Evolutionary conservation across 441 rosid genomes (phyloP).

Genomic region (Melastoma candidum): DNA sequence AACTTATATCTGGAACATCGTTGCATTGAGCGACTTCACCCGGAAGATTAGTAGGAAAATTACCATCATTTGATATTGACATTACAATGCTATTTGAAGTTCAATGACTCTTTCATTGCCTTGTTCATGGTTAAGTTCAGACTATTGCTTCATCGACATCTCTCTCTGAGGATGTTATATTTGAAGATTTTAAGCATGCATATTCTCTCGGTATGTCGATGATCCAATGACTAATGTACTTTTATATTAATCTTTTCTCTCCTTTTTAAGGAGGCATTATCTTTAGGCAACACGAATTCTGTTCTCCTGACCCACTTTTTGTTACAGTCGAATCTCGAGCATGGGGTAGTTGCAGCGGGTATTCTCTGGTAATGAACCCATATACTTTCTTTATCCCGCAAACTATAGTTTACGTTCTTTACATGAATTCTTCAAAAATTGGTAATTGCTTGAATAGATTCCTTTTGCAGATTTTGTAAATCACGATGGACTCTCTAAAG

Average conservation of each 20-base stretch:
- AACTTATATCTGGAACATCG: background rate
- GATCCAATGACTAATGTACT: background rate
- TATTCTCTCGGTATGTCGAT: constrained; percentile 59
- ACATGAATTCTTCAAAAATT: constrained; percentile 1
- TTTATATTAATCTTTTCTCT: background rate
- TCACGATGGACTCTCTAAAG: constrained; percentile 64
- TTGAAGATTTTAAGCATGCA: constrained; percentile 62
- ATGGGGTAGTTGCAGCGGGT: constrained; percentile 62
- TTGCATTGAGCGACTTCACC: too few relatives aligned
- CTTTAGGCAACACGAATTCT: background rate
- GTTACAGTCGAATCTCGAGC: constrained; percentile 82
- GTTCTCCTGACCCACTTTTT: constrained; percentile 15
- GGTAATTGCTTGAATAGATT: constrained; percentile 41
- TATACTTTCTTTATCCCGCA: constrained; percentile 3
- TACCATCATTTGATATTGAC: background rate
- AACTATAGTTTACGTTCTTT: background rate
- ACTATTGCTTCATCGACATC: constrained; percentile 29
- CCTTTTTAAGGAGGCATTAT: constrained; percentile 1
- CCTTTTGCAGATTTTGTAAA: constrained; percentile 92
- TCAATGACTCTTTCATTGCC: background rate
- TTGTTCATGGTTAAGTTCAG: constrained; percentile 22
- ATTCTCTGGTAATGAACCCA: constrained; percentile 50
- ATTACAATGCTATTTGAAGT: background rate
- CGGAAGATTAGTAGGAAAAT: too few relatives aligned
- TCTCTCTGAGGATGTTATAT: constrained; percentile 24